Evolutionary conservation across 495 filamentous ascomycete species (phyloP).

Genomic region (Aspergillus panamensis): DNA sequence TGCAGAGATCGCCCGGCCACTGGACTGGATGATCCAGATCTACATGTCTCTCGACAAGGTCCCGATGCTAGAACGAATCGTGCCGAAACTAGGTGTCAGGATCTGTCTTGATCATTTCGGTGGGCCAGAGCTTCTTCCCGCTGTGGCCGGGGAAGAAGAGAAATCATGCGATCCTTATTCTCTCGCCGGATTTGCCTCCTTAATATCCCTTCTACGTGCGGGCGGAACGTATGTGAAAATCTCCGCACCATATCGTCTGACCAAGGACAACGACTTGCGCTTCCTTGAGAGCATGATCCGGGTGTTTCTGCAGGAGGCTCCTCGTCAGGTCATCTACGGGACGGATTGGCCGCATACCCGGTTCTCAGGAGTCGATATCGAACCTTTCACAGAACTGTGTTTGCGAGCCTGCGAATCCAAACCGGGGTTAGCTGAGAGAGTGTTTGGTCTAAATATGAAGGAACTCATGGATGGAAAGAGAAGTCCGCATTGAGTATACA

Average conservation of each 20-base stretch:
- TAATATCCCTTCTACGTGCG: slow-evolving; percentile 37
- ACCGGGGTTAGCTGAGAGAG: slow-evolving; percentile 36
- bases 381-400: slow-evolving; percentile 41
- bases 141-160: slow-evolving; percentile 12
- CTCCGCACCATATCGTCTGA: slow-evolving; percentile 48
- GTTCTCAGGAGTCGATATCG: slow-evolving; percentile 43
- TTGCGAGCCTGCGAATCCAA: slow-evolving; percentile 40
- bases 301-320: slow-evolving; percentile 37
- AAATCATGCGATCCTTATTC: slow-evolving; percentile 34
- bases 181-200: slow-evolving; percentile 41
- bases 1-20: slow-evolving; percentile 40
- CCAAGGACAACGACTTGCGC: slow-evolving; percentile 32
- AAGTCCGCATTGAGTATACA: background rate
- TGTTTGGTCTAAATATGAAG: slow-evolving; percentile 47
- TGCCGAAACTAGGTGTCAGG: slow-evolving; percentile 41
- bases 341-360: slow-evolving; percentile 55
- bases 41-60: slow-evolving; percentile 44
- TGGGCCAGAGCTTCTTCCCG: slow-evolving; percentile 33
- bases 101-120: slow-evolving; percentile 53
- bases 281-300: slow-evolving; percentile 40
- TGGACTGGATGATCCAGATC: slow-evolving; percentile 49
- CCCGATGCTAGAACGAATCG: slow-evolving; percentile 38
- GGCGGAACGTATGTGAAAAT: slow-evolving; percentile 48
- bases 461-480: slow-evolving; percentile 30
- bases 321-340: slow-evolving; percentile 43